Evolutionary conservation across 2,329 filamentous ascomycete genomes (phyloP).

Genomic region (Sclerotinia borealis): DNA sequence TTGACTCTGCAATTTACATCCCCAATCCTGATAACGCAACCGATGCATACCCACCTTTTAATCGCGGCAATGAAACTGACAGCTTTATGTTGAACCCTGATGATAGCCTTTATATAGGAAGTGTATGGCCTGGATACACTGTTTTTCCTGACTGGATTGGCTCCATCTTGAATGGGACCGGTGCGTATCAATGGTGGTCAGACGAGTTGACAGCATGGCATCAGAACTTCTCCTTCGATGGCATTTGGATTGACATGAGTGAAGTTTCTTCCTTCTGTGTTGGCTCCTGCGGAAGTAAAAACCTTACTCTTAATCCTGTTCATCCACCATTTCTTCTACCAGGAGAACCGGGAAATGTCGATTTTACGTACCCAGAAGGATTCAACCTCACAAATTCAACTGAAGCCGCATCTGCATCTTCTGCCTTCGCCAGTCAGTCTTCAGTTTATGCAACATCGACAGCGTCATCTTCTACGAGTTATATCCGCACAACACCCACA

Average conservation of each 20-base stretch:
- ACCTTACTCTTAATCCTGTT: conserved; percentile 60
- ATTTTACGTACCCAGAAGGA: conserved; percentile 59
- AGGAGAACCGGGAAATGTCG: conserved; percentile 54
- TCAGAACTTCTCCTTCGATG: conserved; percentile 43
- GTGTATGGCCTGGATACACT: conserved; percentile 69
- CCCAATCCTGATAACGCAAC: conserved; percentile 63
- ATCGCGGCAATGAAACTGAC: conserved; percentile 53
- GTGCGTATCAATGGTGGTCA: conserved; percentile 64
- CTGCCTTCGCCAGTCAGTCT: conserved; percentile 46
- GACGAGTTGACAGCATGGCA: conserved; percentile 55
- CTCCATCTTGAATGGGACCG: conserved; percentile 52
- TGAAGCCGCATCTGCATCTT: conserved; percentile 55
- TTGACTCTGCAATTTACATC: conserved; percentile 65
- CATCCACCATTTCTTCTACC: conserved; percentile 61
- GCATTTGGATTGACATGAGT: conserved; percentile 54
- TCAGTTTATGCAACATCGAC: conserved; percentile 32
- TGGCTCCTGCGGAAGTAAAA: conserved; percentile 63
- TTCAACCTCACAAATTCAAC: conserved; percentile 65
- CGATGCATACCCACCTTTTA: conserved; percentile 57
- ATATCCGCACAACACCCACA: conserved; percentile 54
- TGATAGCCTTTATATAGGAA: conserved; percentile 50
- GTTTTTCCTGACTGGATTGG: conserved; percentile 66
- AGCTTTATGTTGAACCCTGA: conserved; percentile 52
- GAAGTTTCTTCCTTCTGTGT: conserved; percentile 60
- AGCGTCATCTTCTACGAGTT: conserved; percentile 35